Conservation (phyloP, 2,329 filamentous ascomycete species). For the Ceratocystis smalleyi region DNA sequence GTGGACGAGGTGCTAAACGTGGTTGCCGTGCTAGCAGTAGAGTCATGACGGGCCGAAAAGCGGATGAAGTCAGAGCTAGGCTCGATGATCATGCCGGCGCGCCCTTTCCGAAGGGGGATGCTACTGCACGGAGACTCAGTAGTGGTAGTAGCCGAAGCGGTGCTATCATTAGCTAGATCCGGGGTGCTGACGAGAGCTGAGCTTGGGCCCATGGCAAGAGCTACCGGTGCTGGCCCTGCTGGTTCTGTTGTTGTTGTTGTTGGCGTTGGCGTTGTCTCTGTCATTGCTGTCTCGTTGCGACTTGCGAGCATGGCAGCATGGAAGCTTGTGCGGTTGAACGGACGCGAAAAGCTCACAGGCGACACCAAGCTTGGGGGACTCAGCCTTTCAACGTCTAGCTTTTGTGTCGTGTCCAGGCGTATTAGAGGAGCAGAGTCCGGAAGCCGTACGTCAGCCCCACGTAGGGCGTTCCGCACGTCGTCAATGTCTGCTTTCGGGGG, state of each 20-base stretch:
- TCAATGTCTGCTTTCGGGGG: slow-evolving; percentile 8
- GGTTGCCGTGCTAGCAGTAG: slow-evolving; percentile 38
- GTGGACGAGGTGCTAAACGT: slow-evolving; percentile 41
- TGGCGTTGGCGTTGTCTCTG: background rate
- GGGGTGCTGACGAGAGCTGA: slow-evolving; percentile 19
- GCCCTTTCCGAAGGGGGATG: slow-evolving; percentile 23
- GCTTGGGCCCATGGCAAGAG: slow-evolving; percentile 4
- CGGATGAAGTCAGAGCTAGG: slow-evolving; percentile 49
- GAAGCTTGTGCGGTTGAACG: slow-evolving; percentile 48
- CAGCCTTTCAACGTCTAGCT: background rate
- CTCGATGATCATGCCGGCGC: slow-evolving; percentile 22
- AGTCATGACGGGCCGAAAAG: slow-evolving; percentile 59
- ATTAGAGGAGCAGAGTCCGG: slow-evolving; percentile 28
- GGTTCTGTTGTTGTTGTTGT: background rate
- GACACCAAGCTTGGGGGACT: slow-evolving; percentile 32
- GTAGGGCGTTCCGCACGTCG: slow-evolving; percentile 5
- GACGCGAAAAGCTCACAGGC: slow-evolving; percentile 70
- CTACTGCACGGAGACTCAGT: slow-evolving; percentile 27
- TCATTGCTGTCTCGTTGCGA: slow-evolving; percentile 18
- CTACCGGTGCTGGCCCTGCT: background rate
- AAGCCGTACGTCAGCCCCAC: slow-evolving; percentile 23
- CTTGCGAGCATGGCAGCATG: slow-evolving; percentile 21
- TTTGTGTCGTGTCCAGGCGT: background rate
- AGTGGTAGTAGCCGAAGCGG: slow-evolving; percentile 28
- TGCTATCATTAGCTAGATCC: slow-evolving; percentile 32